Percentiles rank a stretch among this genome's conserved stretches.
Conservation (phyloP, 148 eudicot genomes). For the Rhododendron simsii region DNA sequence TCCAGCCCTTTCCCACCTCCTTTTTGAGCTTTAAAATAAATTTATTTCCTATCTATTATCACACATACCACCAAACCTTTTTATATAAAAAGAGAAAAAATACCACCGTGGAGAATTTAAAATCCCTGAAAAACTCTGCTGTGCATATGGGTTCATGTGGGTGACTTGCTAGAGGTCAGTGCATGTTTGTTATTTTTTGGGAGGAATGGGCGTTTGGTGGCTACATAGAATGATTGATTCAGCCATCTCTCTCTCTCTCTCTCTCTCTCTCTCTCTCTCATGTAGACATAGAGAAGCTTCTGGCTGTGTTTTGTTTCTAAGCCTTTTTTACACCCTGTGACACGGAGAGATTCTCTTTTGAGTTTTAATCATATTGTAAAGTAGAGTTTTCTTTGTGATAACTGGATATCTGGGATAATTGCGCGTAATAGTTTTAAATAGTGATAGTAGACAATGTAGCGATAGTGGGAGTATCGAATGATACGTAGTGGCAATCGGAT, state of each 20-base stretch:
- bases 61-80: background rate
- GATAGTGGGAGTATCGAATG: background rate
- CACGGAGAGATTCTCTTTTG: background rate
- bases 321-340: constrained; percentile 1
- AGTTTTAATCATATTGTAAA: background rate
- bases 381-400: background rate
- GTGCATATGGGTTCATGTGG: constrained; percentile 2
- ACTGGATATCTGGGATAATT: no score
- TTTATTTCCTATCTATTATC: background rate
- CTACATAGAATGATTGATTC: background rate
- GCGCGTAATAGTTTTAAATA: background rate
- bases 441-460: background rate
- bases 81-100: background rate
- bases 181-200: background rate
- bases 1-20: constrained; percentile 1
- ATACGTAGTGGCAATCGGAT: no score
- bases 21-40: background rate
- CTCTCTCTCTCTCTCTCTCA: background rate
- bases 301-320: background rate
- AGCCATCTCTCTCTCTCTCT: background rate
- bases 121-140: background rate
- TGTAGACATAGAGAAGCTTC: background rate
- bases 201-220: constrained; percentile 3
- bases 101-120: background rate
- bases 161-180: background rate